Percentiles rank a stretch among this genome's conserved stretches.
phyloP scores from a whole-genome alignment of 192 early-diverging fungal genomes.

The Coemansia sp. region DNA sequence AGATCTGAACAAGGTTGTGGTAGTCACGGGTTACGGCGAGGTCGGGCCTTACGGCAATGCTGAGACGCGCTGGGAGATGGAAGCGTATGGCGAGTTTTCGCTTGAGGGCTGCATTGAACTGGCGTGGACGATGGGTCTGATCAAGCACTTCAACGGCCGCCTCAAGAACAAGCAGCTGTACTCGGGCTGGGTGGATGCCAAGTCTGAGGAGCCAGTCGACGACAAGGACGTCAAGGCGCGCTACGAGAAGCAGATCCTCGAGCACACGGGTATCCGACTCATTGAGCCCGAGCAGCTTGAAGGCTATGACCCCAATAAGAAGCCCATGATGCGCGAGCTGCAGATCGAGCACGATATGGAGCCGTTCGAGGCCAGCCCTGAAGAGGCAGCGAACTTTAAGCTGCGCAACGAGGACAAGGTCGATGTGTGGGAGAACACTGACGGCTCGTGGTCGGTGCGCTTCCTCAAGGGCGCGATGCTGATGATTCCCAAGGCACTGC shows the following conservation, averaged over 20 bases:
- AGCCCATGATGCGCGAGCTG: conserved; percentile 86
- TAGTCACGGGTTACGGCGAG: conserved; percentile 92
- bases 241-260: conserved; percentile 88
- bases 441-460: conserved; percentile 74
- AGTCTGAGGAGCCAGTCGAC: conserved; percentile 80
- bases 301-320: conserved; percentile 87
- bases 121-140: conserved; percentile 95
- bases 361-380: conserved; percentile 81
- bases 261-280: conserved; percentile 91
- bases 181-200: conserved; percentile 91
- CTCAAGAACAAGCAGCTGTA: conserved; percentile 71
- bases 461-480: conserved; percentile 86
- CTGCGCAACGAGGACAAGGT: conserved; percentile 78
- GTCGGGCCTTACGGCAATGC: conserved; percentile 88
- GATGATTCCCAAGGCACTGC: conserved; percentile 88
- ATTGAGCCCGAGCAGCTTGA: conserved; percentile 85
- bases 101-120: conserved; percentile 82
- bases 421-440: conserved; percentile 57
- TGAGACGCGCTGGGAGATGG: conserved; percentile 96
- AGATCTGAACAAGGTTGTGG: conserved; percentile 89
- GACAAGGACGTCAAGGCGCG: conserved; percentile 88
- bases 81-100: conserved; percentile 68
- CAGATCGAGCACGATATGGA: conserved; percentile 85
- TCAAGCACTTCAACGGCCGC: conserved; percentile 84
- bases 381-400: conserved; percentile 87